These are phyloP conservation scores for Claviceps africana DNA, from an alignment of 2,329 filamentous ascomycete species.

Conservation along the genomic window DNA sequence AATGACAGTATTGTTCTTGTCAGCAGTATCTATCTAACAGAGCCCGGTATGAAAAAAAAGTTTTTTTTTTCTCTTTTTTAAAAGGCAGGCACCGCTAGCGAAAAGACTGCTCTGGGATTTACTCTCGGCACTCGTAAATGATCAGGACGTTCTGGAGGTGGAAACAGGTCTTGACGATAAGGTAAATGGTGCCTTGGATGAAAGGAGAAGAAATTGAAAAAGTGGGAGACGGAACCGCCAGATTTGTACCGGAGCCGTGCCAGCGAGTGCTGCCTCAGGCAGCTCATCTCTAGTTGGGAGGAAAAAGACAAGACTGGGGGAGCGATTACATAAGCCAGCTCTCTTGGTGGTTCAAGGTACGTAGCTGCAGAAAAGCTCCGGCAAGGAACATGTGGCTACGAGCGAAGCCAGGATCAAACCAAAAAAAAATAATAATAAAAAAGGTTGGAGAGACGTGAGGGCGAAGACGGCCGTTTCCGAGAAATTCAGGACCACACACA, in stretches of 20 bases:
- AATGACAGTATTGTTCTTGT: constrained; percentile 37
- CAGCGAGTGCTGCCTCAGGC: constrained; percentile 15
- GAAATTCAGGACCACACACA: constrained; percentile 3
- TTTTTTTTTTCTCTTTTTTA: constrained; percentile 17
- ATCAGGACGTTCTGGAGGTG: constrained; percentile 64
- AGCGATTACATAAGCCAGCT: not conserved
- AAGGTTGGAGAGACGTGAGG: constrained; percentile 10
- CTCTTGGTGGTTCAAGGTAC: not conserved
- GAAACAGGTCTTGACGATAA: constrained; percentile 81
- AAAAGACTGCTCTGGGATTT: constrained; percentile 65
- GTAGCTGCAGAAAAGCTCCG: constrained; percentile 1
- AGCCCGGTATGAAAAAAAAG: constrained; percentile 56
- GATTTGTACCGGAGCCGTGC: constrained; percentile 6
- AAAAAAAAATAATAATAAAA: no score
- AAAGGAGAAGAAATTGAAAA: not conserved
- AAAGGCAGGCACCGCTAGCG: constrained; percentile 89
- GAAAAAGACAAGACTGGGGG: not conserved
- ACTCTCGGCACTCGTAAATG: constrained; percentile 85
- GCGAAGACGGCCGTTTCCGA: constrained; percentile 1
- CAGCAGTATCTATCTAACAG: constrained; percentile 95
- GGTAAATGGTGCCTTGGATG: constrained; percentile 59
- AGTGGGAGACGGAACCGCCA: constrained; percentile 3
- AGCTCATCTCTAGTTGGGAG: not conserved
- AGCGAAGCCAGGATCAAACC: not conserved
- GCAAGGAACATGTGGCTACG: not conserved